Conservation (phyloP, 768 basidiomycete genomes). For the Dendrothele bispora region DNA sequence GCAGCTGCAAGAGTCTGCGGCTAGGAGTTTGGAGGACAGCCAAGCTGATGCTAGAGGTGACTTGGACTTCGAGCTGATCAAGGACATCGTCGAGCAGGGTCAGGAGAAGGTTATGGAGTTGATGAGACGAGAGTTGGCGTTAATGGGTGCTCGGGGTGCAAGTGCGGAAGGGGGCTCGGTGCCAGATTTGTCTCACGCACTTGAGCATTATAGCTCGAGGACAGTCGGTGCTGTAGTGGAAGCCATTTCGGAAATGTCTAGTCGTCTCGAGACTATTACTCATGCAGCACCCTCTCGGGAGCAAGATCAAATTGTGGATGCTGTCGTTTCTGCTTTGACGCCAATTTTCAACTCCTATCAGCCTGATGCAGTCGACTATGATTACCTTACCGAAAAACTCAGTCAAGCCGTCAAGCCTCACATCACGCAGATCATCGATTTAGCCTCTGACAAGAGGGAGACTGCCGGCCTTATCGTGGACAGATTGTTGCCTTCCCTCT, state of each 20-base stretch:
- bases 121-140: constrained; percentile 61
- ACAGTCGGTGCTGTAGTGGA: constrained; percentile 61
- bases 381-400: constrained; percentile 69
- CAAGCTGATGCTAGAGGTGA: constrained; percentile 75
- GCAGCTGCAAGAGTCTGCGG: constrained; percentile 64
- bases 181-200: constrained; percentile 38
- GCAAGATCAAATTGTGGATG: constrained; percentile 60
- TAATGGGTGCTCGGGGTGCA: constrained; percentile 25
- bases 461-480: constrained; percentile 82
- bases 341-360: constrained; percentile 64
- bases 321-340: constrained; percentile 53
- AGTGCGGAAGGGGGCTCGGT: constrained; percentile 19
- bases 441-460: constrained; percentile 86
- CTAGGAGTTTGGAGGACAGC: constrained; percentile 56
- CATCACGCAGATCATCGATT: constrained; percentile 84
- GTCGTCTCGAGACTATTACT: constrained; percentile 54
- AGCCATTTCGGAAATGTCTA: constrained; percentile 56
- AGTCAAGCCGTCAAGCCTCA: constrained; percentile 87
- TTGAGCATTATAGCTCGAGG: constrained; percentile 60
- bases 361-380: constrained; percentile 74
- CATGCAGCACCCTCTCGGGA: constrained; percentile 48
- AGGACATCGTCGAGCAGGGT: constrained; percentile 65
- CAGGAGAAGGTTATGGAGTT: constrained; percentile 58
- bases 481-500: constrained; percentile 68
- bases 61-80: constrained; percentile 75